These are phyloP conservation scores for Whalleya microplaca DNA, from an alignment of 2,329 filamentous ascomycete species.

Conservation along the genomic window DNA sequence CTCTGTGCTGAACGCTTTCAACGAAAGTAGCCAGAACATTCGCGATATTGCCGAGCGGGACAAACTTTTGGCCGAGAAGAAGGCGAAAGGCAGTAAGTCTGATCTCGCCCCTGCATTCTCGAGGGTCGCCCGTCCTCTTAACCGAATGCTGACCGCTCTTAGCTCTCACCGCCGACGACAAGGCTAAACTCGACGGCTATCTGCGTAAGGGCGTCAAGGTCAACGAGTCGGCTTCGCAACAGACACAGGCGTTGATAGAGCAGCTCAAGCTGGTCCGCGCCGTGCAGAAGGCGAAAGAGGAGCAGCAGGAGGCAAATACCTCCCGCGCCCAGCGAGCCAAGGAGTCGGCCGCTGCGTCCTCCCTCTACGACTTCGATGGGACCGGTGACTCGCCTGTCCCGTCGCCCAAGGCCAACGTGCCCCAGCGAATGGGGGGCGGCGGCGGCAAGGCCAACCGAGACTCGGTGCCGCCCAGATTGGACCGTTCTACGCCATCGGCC, in stretches of 20 bases:
- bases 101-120: constrained; percentile 31
- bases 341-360: constrained; percentile 33
- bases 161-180: constrained; percentile 35
- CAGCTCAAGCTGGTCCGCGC: constrained; percentile 45
- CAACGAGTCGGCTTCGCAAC: constrained; percentile 33
- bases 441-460: constrained; percentile 48
- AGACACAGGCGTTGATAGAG: constrained; percentile 41
- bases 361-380: constrained; percentile 49
- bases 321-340: constrained; percentile 35
- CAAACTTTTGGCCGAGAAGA: constrained; percentile 42
- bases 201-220: constrained; percentile 39
- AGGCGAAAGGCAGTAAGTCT: constrained; percentile 37
- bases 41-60: constrained; percentile 45
- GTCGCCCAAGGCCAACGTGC: constrained; percentile 42
- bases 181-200: constrained; percentile 40
- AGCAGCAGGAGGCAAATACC: constrained; percentile 37
- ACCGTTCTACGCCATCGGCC: constrained; percentile 41
- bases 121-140: constrained; percentile 30
- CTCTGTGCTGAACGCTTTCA: constrained; percentile 41
- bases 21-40: constrained; percentile 45
- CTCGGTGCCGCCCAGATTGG: constrained; percentile 58
- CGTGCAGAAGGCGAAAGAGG: constrained; percentile 46
- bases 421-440: constrained; percentile 42
- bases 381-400: constrained; percentile 48
- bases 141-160: constrained; percentile 32